Conservation (phyloP, 129 eudicot genomes). For the Flaveria robusta region DNA sequence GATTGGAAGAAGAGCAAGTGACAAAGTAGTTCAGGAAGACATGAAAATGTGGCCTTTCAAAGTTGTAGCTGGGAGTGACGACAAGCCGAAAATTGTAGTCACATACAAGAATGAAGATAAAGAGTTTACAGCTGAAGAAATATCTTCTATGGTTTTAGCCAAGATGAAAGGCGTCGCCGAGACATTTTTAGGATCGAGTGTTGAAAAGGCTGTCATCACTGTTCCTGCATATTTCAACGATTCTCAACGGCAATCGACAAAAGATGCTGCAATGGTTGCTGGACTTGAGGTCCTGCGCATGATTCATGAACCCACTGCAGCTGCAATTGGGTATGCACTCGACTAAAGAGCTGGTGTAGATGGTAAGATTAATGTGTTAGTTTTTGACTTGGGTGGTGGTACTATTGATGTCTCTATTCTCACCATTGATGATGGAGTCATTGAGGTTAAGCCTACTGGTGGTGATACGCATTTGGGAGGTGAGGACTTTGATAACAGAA, state of each 20-base stretch:
- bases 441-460: constrained; percentile 1
- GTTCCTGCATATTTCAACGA: constrained; percentile 41
- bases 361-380: constrained; percentile 24
- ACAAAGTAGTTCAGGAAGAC: constrained; percentile 2
- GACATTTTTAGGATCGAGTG: constrained; percentile 23
- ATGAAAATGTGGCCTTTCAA: constrained; percentile 12
- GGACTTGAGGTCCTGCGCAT: constrained; percentile 31
- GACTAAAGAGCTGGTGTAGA: constrained; percentile 21
- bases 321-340: constrained; percentile 35
- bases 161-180: constrained; percentile 36
- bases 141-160: constrained; percentile 17
- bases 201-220: constrained; percentile 38
- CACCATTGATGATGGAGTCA: background rate
- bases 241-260: constrained; percentile 36
- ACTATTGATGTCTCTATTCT: constrained; percentile 2
- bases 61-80: background rate
- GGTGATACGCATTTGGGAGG: constrained; percentile 20
- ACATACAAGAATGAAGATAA: constrained; percentile 3
- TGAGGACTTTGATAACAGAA: background rate
- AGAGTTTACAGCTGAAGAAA: constrained; percentile 33
- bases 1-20: constrained; percentile 15
- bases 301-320: constrained; percentile 34
- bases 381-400: constrained; percentile 28
- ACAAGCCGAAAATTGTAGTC: constrained; percentile 7
- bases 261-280: constrained; percentile 36